Conservation (phyloP, 164 flowering plant genomes). For the Litsea cubeba region DNA sequence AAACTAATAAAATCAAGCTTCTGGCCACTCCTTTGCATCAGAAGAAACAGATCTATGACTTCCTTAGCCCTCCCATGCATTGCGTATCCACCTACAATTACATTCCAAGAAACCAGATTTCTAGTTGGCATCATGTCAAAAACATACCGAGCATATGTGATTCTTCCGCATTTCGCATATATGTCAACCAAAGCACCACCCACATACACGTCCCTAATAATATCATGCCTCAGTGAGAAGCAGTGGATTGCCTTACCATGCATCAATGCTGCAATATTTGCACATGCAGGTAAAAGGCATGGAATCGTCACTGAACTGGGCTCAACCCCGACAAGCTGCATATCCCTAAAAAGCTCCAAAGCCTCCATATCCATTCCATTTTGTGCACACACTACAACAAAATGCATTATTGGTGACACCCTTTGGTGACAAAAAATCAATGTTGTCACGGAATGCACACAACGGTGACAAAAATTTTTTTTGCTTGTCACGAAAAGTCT, state of each 20-base stretch:
- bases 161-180: slow-evolving; percentile 78
- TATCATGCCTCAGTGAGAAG: slow-evolving; percentile 50
- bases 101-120: slow-evolving; percentile 73
- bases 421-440: too few species aligned
- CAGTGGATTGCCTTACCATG: slow-evolving; percentile 79
- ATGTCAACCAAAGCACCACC: slow-evolving; percentile 67
- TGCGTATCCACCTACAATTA: slow-evolving; percentile 63
- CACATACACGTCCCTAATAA: slow-evolving; percentile 47
- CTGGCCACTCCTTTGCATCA: slow-evolving; percentile 45
- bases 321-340: slow-evolving; percentile 59
- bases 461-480: too few species aligned
- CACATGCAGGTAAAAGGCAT: slow-evolving; percentile 72
- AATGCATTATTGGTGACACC: too few species aligned
- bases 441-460: too few species aligned
- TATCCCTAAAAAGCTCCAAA: slow-evolving; percentile 64
- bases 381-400: too few species aligned
- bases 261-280: slow-evolving; percentile 66
- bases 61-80: slow-evolving; percentile 71
- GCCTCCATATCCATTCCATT: slow-evolving; percentile 77
- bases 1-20: slow-evolving; percentile 60
- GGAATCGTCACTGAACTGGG: slow-evolving; percentile 77
- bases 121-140: slow-evolving; percentile 48
- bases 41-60: slow-evolving; percentile 46
- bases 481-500: too few species aligned
- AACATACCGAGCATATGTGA: slow-evolving; percentile 36